Percentiles rank a stretch among this genome's conserved stretches.
These are phyloP conservation scores for Dactylellina parvicollis DNA, from an alignment of 2,329 filamentous ascomycete species.

Conservation along the genomic window DNA sequence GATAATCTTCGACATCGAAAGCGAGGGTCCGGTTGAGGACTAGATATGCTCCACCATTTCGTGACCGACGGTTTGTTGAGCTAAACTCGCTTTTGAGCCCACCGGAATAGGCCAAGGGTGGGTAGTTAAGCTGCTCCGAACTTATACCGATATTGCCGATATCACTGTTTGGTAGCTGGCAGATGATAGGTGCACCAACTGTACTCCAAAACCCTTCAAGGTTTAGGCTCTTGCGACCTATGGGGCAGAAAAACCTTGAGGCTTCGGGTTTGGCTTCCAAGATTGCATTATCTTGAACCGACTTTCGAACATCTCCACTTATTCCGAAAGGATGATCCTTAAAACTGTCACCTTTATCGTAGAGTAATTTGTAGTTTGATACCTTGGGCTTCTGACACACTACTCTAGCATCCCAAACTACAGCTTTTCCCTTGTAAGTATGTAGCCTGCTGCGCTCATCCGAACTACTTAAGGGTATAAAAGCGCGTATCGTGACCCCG, in stretches of 20 bases:
- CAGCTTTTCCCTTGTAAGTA: constrained; percentile 1
- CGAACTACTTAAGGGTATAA: constrained; percentile 15
- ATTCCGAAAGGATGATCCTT: constrained; percentile 4
- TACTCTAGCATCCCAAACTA: constrained; percentile 34
- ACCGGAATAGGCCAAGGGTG: neutral
- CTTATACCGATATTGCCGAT: neutral
- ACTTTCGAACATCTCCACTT: neutral
- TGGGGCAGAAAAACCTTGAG: neutral
- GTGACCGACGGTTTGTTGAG: neutral
- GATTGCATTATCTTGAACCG: neutral
- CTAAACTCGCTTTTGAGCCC: constrained; percentile 19
- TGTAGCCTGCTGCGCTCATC: constrained; percentile 15
- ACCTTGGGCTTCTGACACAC: constrained; percentile 30
- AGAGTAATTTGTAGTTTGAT: neutral
- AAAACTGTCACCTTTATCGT: neutral
- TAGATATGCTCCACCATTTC: constrained; percentile 18
- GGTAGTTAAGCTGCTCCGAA: neutral
- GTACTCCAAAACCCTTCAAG: too few species aligned
- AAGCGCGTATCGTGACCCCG: constrained; percentile 14
- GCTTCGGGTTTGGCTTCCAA: neutral
- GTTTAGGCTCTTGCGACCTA: neutral
- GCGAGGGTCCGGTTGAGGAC: neutral
- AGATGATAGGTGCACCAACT: neutral
- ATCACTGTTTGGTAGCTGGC: constrained; percentile 22
- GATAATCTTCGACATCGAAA: neutral